These are phyloP conservation scores for Stephanodiscus triporus DNA, from an alignment of 108 stramenopile genomes.

Conservation along the genomic window DNA sequence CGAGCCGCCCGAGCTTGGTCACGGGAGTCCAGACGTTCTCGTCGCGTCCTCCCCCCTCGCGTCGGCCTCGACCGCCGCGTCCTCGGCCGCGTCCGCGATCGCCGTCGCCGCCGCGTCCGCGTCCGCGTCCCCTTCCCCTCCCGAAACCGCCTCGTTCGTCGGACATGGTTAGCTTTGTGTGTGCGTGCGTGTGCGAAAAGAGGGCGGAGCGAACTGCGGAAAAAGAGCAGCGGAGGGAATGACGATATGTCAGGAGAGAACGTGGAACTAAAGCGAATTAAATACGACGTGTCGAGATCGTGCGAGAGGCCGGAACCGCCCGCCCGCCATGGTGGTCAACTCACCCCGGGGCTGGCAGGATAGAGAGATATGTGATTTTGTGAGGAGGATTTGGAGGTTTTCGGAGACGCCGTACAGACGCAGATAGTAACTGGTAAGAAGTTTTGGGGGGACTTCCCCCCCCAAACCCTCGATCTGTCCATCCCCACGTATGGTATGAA, in stretches of 20 bases:
- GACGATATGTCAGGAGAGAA: no score
- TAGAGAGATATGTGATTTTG: conserved; percentile 28
- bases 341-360: conserved; percentile 52
- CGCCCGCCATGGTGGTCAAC: conserved; percentile 5
- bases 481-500: no score
- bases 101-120: conserved; percentile 66
- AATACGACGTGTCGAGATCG: neutral
- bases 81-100: conserved; percentile 67
- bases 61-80: conserved; percentile 93
- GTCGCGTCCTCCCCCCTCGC: conserved; percentile 88
- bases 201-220: conserved; percentile 3
- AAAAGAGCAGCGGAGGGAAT: neutral
- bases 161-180: conserved; percentile 32
- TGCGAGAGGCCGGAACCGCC: neutral
- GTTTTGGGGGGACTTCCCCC: neutral
- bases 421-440: neutral
- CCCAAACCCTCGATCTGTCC: neutral
- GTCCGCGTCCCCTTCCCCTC: conserved; percentile 65
- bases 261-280: conserved; percentile 5
- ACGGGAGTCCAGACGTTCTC: conserved; percentile 98
- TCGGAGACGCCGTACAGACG: neutral
- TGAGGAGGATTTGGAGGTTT: neutral
- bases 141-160: conserved; percentile 78
- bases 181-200: neutral
- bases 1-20: conserved; percentile 99